These are phyloP conservation scores for Piromyces finnis DNA, from an alignment of 192 early-diverging fungal species.

Conservation along the genomic window DNA sequence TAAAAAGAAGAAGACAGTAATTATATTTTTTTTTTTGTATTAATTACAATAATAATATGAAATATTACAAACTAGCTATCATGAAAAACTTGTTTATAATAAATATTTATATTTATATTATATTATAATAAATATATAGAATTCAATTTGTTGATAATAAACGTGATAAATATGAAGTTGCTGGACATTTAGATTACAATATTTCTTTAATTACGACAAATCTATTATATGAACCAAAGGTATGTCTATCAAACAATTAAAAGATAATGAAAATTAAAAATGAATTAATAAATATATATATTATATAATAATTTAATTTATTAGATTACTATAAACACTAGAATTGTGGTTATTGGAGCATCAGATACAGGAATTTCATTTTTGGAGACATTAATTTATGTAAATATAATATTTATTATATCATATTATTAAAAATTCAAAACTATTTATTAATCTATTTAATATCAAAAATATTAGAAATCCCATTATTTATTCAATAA, in stretches of 20 bases:
- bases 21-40: neutral
- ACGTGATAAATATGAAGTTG: slow-evolving; percentile 15
- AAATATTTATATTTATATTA: neutral
- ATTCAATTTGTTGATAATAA: slow-evolving; percentile 21
- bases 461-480: neutral
- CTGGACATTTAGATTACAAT: slow-evolving; percentile 9
- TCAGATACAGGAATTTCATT: slow-evolving; percentile 28
- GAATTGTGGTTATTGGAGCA: slow-evolving; percentile 30
- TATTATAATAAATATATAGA: slow-evolving; percentile 3
- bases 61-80: too few relatives aligned
- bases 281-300: too few relatives aligned
- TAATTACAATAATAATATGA: too few relatives aligned
- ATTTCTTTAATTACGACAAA: slow-evolving; percentile 16
- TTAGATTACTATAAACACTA: slow-evolving; percentile 17
- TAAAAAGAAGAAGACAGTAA: slow-evolving; percentile 16
- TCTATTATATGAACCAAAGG: slow-evolving; percentile 23
- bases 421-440: too few relatives aligned
- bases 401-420: too few relatives aligned
- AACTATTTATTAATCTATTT: too few relatives aligned
- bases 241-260: too few relatives aligned
- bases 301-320: too few relatives aligned
- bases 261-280: too few relatives aligned
- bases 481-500: neutral
- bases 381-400: slow-evolving; percentile 27
- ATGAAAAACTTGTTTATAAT: too few relatives aligned